Conservation (phyloP, 2,329 filamentous ascomycete species). For the Xylogone sp. region DNA sequence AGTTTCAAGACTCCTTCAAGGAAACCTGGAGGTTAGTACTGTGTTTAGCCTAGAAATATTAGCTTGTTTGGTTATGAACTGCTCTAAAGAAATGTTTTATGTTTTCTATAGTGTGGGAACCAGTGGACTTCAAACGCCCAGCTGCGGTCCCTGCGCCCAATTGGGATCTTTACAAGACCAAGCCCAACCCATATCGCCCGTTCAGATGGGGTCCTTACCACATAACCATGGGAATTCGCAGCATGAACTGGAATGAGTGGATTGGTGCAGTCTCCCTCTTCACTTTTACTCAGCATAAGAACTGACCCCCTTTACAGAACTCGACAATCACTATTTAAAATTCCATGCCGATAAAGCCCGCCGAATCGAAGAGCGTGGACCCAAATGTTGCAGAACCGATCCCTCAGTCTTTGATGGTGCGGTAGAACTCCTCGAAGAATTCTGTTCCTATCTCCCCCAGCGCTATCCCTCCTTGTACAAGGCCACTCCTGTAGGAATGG, state of each 20-base stretch:
- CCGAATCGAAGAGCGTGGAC: constrained; percentile 63
- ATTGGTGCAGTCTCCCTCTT: constrained; percentile 21
- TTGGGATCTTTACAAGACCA: constrained; percentile 27
- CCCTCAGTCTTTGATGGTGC: constrained; percentile 69
- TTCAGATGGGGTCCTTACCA: constrained; percentile 29
- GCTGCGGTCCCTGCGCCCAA: constrained; percentile 20
- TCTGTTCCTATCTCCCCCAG: constrained; percentile 66
- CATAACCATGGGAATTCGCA: constrained; percentile 30
- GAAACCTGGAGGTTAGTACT: constrained; percentile 24
- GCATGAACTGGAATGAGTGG: constrained; percentile 31
- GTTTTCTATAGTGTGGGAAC: constrained; percentile 24
- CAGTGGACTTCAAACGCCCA: constrained; percentile 27
- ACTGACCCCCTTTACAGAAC: constrained; percentile 44
- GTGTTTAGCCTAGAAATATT: background rate
- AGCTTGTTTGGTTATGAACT: background rate
- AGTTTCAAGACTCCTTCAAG: constrained; percentile 23
- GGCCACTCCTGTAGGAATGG: constrained; percentile 59
- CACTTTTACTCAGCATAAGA: background rate
- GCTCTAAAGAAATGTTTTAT: background rate
- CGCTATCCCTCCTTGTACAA: constrained; percentile 71
- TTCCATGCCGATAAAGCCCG: constrained; percentile 69
- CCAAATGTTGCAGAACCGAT: constrained; percentile 64
- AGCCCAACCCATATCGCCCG: constrained; percentile 28
- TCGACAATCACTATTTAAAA: constrained; percentile 73
- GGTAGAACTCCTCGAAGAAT: constrained; percentile 71